phyloP scores from a whole-genome alignment of 305 asterid genomes.

The Fraxinus xanthoxyloides region DNA sequence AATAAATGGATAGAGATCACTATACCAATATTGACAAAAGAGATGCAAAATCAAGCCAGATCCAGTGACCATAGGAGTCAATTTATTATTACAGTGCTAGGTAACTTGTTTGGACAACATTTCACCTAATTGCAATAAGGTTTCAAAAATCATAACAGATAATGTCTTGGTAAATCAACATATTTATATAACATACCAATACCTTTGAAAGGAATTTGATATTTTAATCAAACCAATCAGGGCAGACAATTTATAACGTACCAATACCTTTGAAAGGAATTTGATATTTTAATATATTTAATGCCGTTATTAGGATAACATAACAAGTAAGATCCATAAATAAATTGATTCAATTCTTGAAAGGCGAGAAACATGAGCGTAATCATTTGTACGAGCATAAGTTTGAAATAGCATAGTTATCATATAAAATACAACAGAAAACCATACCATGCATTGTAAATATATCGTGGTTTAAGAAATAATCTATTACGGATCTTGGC shows the following conservation, averaged over 20 bases:
- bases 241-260: background rate
- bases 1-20: background rate
- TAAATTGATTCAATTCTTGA: background rate
- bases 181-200: background rate
- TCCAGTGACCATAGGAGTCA: background rate
- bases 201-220: background rate
- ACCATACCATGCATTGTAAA: background rate
- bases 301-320: background rate
- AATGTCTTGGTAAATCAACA: background rate
- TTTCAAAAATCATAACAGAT: background rate
- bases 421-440: background rate
- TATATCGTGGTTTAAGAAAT: background rate
- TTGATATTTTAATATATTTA: background rate
- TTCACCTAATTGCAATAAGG: background rate
- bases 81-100: background rate
- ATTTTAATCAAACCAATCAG: background rate
- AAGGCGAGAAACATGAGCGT: background rate
- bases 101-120: background rate
- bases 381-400: background rate
- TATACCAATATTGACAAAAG: background rate
- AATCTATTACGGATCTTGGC: background rate
- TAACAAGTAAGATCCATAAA: background rate
- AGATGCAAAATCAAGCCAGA: background rate
- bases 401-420: background rate
- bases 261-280: background rate